Evolutionary conservation across 1,284 basidiomycete species (phyloP), one percentile per base, ranked within the genome.

Genomic region (Ceratobasidium sp.): DNA sequence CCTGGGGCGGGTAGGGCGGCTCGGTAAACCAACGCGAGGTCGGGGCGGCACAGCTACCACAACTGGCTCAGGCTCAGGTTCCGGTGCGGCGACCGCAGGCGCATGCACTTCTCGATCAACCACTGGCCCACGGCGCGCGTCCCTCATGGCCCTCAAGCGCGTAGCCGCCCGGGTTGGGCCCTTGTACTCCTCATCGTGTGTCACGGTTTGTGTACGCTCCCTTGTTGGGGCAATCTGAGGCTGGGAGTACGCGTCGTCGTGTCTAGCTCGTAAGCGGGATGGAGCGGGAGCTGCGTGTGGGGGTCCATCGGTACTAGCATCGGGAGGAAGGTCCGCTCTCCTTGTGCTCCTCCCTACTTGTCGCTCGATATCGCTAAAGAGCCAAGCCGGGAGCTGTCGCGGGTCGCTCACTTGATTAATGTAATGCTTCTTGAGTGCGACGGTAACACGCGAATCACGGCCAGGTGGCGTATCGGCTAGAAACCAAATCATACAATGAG

Each of bases 361-460:
- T 48, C 90, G 87, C 80, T 92, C 91, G 59, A 85, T 85, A 77
- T 88, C 88, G 66, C 87, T 87, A 80, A 93, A 92, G 10, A 93
- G 86, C 91, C 91, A 93, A 7, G 86, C 84, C 14, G 92, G 91
- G n/a, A 93, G 87, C 81, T 92, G 91, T 27, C 87, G 82, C 6
- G 88, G 88, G 60, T 87, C 85, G 46, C 86, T 87, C 18, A 90
- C 91, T 82, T 91, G 90, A 48, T 87, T 87, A 55, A 91, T 85
- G 81, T 92, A 88, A 81, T 92, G 92, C 0, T 89, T 88, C 82
- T 91, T 91, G 88, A 93, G 88, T 1, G 89, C 90, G n/a, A 87
- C 87, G 4, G 88, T 89, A 44, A 93, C 86, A 55, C 89, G 88
- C 4, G 89, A 90, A 79, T 92, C 91, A 67, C 87, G 85, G 38